These are phyloP conservation scores for Trichothecium roseum DNA, from an alignment of 2,329 filamentous ascomycete genomes.

Conservation along the genomic window DNA sequence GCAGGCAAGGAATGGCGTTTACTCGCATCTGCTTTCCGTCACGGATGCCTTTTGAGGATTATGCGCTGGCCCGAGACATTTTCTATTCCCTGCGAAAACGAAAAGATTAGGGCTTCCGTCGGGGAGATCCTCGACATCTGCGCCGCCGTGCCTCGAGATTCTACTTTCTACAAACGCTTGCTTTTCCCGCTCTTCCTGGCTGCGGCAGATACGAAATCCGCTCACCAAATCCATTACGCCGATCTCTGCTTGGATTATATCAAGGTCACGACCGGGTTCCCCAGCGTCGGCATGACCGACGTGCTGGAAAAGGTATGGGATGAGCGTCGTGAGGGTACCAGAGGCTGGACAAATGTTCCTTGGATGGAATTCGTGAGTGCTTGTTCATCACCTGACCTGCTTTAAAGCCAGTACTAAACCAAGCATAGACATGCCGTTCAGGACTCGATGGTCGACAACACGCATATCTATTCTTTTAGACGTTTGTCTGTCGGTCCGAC, in stretches of 20 bases:
- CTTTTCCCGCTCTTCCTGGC: constrained; percentile 18
- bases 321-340: constrained; percentile 8
- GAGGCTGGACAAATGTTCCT: constrained; percentile 11
- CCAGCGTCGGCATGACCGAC: constrained; percentile 14
- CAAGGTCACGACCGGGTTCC: constrained; percentile 13
- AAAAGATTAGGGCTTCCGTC: constrained; percentile 12
- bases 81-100: constrained; percentile 11
- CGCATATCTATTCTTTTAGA: constrained; percentile 8
- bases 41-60: constrained; percentile 16
- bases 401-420: too few species aligned
- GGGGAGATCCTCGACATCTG: constrained; percentile 13
- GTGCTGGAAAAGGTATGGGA: constrained; percentile 14
- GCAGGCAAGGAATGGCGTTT: constrained; percentile 14
- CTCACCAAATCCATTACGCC: constrained; percentile 15
- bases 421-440: too few species aligned
- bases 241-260: constrained; percentile 13
- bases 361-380: constrained; percentile 18
- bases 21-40: constrained; percentile 16
- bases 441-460: constrained; percentile 4
- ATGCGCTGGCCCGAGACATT: constrained; percentile 16
- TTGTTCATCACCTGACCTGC: too few species aligned
- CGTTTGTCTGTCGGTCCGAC: neutral
- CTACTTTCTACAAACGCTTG: constrained; percentile 15
- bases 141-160: constrained; percentile 10
- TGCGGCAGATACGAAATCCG: constrained; percentile 11